Conservation (phyloP, 1,284 basidiomycete species). For the Cerrena zonata region DNA sequence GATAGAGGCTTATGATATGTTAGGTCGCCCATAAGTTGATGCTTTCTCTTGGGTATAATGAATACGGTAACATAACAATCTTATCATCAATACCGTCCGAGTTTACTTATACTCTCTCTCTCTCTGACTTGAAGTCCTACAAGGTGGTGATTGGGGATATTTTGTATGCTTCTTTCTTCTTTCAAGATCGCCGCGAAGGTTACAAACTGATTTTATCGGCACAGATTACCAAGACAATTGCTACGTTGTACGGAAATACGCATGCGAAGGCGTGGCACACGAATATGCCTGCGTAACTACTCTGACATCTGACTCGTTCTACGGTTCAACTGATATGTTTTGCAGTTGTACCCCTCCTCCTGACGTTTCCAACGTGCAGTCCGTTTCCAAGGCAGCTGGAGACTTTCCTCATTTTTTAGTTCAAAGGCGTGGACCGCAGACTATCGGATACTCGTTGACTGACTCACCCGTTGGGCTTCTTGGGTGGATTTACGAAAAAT, state of each 20-base stretch:
- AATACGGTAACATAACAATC: conserved; percentile 35
- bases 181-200: neutral
- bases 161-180: conserved; percentile 22
- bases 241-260: neutral
- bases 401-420: conserved; percentile 12
- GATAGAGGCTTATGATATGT: neutral
- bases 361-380: conserved; percentile 17
- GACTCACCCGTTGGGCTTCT: conserved; percentile 57
- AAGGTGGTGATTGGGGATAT: conserved; percentile 44
- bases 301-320: conserved; percentile 1
- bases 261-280: conserved; percentile 11
- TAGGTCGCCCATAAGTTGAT: conserved; percentile 42
- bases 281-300: conserved; percentile 5
- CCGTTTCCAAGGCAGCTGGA: conserved; percentile 19
- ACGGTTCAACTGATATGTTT: neutral
- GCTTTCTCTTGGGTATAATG: conserved; percentile 40
- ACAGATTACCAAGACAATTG: neutral
- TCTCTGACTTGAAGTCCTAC: too few species aligned
- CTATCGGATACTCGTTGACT: conserved; percentile 40
- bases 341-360: conserved; percentile 17
- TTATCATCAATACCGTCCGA: conserved; percentile 36
- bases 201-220: neutral
- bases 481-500: conserved; percentile 59
- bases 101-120: too few species aligned
- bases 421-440: conserved; percentile 20